These are phyloP conservation scores for Paramecium biaurelia DNA, from an alignment of 73 alveolate genomes.

Conservation along the genomic window DNA sequence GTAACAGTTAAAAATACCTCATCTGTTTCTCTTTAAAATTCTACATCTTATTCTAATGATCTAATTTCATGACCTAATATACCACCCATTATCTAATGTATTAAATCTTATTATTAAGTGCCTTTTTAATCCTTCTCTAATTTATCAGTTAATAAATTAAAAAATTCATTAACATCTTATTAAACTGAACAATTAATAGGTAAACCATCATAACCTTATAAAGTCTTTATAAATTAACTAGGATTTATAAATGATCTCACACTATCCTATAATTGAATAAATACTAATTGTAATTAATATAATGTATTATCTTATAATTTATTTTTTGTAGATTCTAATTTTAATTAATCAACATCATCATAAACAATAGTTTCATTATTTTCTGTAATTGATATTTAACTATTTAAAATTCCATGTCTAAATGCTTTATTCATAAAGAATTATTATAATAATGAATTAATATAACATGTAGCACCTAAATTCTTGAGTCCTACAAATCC, in stretches of 20 bases:
- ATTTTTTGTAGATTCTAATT: background rate
- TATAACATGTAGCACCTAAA: conserved; percentile 92
- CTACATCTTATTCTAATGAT: conserved; percentile 85
- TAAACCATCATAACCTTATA: conserved; percentile 81
- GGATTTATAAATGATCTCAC: conserved; percentile 87
- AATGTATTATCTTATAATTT: conserved; percentile 75
- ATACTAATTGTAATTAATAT: conserved; percentile 81
- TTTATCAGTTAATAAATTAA: conserved; percentile 85
- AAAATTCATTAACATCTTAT: conserved; percentile 95
- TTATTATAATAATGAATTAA: conserved; percentile 91
- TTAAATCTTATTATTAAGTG: conserved; percentile 76
- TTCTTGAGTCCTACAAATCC: conserved; percentile 73
- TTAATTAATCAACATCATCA: conserved; percentile 51
- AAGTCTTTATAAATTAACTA: conserved; percentile 76
- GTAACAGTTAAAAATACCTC: conserved; percentile 87
- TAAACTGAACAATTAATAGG: conserved; percentile 83
- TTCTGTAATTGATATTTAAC: conserved; percentile 12
- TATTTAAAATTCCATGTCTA: conserved; percentile 63
- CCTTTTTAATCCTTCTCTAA: conserved; percentile 84
- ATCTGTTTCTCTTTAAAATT: conserved; percentile 83
- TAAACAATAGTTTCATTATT: background rate
- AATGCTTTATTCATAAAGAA: conserved; percentile 88
- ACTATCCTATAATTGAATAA: conserved; percentile 85
- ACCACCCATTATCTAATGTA: conserved; percentile 86
- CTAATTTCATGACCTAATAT: conserved; percentile 29